Evolutionary conservation across 2,329 filamentous ascomycete species (phyloP).

Genomic region (Incumbomyces lentus): DNA sequence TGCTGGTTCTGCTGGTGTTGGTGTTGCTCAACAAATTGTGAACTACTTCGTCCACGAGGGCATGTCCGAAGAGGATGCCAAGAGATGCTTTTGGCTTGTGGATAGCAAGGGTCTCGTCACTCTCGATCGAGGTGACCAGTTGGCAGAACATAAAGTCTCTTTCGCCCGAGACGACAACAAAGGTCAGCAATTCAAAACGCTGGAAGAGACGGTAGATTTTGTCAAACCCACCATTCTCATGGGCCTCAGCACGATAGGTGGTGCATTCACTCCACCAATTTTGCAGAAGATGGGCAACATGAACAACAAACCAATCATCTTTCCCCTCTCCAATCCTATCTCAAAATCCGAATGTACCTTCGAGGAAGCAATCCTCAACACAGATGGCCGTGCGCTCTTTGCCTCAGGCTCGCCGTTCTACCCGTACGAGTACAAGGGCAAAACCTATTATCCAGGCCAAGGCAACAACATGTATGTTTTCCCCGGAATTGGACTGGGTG

Average conservation of each 20-base stretch:
- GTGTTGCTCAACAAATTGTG: constrained; percentile 94
- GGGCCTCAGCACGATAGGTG: constrained; percentile 86
- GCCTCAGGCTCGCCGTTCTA: constrained; percentile 91
- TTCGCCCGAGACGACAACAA: constrained; percentile 57
- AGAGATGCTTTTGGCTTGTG: constrained; percentile 90
- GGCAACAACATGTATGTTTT: constrained; percentile 86
- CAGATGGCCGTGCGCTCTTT: constrained; percentile 83
- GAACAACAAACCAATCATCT: constrained; percentile 78
- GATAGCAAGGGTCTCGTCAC: constrained; percentile 96
- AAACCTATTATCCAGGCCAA: constrained; percentile 67
- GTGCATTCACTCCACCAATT: constrained; percentile 83
- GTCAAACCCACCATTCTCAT: constrained; percentile 92
- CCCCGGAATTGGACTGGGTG: constrained; percentile 86
- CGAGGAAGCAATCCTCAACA: constrained; percentile 83
- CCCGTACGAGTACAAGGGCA: constrained; percentile 55
- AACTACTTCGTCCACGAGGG: constrained; percentile 94
- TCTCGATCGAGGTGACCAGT: constrained; percentile 79
- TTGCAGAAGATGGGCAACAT: constrained; percentile 52
- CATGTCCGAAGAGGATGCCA: constrained; percentile 75
- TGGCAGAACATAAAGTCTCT: constrained; percentile 76
- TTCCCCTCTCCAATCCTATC: constrained; percentile 91
- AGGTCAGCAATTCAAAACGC: constrained; percentile 58
- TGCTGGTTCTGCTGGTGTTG: constrained; percentile 87
- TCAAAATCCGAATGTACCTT: constrained; percentile 97
- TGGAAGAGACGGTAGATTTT: constrained; percentile 86